Base-by-base conservation (phyloP, 2,329 filamentous ascomycete species). In the Emmonsia crescens region DNA sequence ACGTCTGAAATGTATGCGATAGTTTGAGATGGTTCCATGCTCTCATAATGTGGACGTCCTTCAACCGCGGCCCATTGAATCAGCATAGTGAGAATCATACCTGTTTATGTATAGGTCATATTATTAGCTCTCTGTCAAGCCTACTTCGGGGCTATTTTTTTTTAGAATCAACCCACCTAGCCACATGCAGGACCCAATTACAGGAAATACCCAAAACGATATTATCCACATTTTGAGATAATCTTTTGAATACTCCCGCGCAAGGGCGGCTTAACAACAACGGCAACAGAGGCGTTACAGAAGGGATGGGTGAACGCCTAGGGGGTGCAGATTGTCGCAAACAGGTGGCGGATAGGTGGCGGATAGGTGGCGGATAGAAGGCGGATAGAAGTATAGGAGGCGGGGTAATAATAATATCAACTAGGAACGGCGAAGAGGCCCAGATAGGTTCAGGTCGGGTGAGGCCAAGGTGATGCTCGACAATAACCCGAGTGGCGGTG, bases 11-110 rank as follows among this genome's bases (percentile, higher is more conserved):
- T 79, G 63, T 74, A 77, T 38, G 84, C 81, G 29, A 86, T 82
- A 2, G 66, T 74, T 68, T 86, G 84, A 24, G 72, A 72, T 0
- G 65, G 29, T 24, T 77, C 74, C 81, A 85, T 84, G 27, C 78
- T 80, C 0, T 73, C 52, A 63, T 83, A 85, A 46, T 75, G 70
- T 0, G 83, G 83, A n/a, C 72, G 72, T 14, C 83, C 83, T 49
- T 79, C 72, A 1, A 73, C 70, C 33, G 77, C 72, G 27, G 33
- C 40, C 84, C 85, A 87, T 62, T 72, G 75, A n/a, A 79, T 77
- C 60, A 87, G 69, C 82, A 87, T 83, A 49, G 79, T 80, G 33
- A 85, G 75, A 57, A 87, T 75, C 75, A 84, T 86, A 59, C 79
- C 82, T 81, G 61, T 44, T 48, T 29, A 3, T 16, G 5, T 27